Percentiles rank a stretch among this genome's conserved stretches.
Conservation (phyloP, 768 basidiomycete genomes). For the Kwoniella botswanensis region DNA sequence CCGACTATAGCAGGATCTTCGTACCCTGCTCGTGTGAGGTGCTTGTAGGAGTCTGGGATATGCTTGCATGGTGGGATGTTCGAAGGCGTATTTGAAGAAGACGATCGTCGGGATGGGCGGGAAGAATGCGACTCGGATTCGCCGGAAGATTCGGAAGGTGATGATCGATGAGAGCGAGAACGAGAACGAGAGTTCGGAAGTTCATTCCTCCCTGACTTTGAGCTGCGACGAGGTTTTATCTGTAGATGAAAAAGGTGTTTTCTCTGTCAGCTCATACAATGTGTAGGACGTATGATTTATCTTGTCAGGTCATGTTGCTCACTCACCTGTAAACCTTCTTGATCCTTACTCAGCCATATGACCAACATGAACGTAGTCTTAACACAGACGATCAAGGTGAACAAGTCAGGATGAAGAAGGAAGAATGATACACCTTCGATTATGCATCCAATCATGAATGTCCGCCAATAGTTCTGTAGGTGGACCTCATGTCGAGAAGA, state of each 20-base stretch:
- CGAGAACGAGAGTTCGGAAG: neutral
- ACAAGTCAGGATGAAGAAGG: constrained; percentile 44
- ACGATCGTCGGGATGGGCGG: neutral
- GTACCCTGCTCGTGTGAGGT: constrained; percentile 13
- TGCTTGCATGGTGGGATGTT: constrained; percentile 20
- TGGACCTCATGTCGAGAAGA: constrained; percentile 23
- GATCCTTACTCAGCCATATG: constrained; percentile 17
- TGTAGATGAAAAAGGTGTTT: neutral
- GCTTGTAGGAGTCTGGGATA: constrained; percentile 4
- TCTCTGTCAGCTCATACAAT: too few relatives aligned
- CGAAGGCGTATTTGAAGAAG: neutral
- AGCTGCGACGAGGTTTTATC: neutral
- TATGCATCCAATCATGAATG: constrained; percentile 30
- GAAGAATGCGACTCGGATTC: neutral
- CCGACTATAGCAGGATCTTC: constrained; percentile 21
- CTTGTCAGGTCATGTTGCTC: neutral
- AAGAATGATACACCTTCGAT: constrained; percentile 36
- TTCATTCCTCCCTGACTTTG: neutral
- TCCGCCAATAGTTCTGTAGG: constrained; percentile 40
- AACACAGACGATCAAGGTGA: constrained; percentile 44
- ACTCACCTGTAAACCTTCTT: constrained; percentile 21
- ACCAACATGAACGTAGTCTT: constrained; percentile 32
- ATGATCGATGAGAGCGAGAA: neutral
- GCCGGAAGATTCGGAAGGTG: neutral
- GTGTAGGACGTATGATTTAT: neutral